Conservation (phyloP, 495 filamentous ascomycete genomes). For the Talaromyces nanjingensis region DNA sequence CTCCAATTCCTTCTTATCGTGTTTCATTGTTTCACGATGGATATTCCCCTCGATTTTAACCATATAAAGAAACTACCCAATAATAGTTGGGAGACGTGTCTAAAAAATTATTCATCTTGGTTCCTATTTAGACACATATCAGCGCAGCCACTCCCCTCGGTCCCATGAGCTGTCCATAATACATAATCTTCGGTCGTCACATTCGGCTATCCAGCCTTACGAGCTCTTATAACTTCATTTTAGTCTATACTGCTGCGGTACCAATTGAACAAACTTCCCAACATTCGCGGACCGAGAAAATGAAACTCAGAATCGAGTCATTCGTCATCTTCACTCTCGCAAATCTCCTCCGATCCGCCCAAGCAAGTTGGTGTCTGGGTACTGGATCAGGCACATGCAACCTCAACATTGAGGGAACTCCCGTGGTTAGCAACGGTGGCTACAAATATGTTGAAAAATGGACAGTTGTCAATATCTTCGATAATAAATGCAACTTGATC, state of each 20-base stretch:
- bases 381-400: conserved; percentile 1
- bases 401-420: neutral
- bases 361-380: neutral
- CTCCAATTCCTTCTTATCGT: neutral
- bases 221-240: neutral
- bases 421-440: neutral
- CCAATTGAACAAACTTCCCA: neutral
- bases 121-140: neutral
- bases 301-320: neutral
- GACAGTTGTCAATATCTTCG: neutral
- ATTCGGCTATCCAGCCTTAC: neutral
- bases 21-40: neutral
- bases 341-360: neutral
- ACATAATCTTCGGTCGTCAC: neutral
- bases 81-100: too few species aligned
- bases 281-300: neutral
- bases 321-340: neutral
- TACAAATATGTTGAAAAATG: neutral
- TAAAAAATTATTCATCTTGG: too few species aligned
- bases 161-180: neutral
- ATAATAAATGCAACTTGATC: neutral
- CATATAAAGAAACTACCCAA: too few species aligned
- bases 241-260: neutral
- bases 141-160: neutral
- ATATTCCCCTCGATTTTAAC: too few species aligned